phyloP scores from a whole-genome alignment of 75 land plant genomes.

The Adiantum capillusveneris region DNA sequence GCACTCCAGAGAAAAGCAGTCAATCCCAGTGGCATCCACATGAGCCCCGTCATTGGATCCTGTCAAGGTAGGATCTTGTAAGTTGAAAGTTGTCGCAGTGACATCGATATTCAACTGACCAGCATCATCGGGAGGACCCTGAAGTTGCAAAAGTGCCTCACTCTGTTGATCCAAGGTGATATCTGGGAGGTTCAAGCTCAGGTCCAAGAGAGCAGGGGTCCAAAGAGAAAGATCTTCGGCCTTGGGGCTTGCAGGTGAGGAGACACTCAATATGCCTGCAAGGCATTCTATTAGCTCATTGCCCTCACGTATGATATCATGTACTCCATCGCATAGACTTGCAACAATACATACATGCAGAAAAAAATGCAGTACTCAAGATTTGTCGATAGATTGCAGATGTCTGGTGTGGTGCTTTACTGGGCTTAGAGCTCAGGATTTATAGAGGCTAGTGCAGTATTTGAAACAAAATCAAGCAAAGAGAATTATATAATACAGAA shows the following conservation, averaged over 20 bases:
- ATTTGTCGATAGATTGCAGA: too few relatives aligned
- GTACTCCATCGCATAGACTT: too few relatives aligned
- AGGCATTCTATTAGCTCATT: too few relatives aligned
- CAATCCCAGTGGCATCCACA: background rate
- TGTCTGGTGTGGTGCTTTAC: too few relatives aligned
- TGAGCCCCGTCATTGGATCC: background rate
- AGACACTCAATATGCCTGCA: background rate
- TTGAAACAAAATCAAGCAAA: too few relatives aligned
- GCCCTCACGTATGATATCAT: too few relatives aligned
- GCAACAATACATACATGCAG: too few relatives aligned
- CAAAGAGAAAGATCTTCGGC: constrained; percentile 9
- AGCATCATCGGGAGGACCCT: background rate
- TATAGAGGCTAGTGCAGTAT: too few relatives aligned
- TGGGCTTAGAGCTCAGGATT: too few relatives aligned
- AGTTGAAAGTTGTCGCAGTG: background rate
- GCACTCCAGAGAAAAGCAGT: constrained; percentile 1
- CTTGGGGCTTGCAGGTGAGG: constrained; percentile 1
- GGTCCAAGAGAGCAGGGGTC: constrained; percentile 17
- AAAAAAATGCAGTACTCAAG: too few relatives aligned
- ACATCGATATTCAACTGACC: background rate
- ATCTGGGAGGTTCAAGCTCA: constrained; percentile 12
- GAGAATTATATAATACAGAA: too few relatives aligned
- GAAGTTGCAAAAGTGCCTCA: background rate
- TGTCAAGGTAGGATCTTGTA: constrained; percentile 1
- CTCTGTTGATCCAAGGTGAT: constrained; percentile 1